phyloP scores from a whole-genome alignment of 1,139 yeast genomes.

The Lodderomyces metapsilosis region DNA sequence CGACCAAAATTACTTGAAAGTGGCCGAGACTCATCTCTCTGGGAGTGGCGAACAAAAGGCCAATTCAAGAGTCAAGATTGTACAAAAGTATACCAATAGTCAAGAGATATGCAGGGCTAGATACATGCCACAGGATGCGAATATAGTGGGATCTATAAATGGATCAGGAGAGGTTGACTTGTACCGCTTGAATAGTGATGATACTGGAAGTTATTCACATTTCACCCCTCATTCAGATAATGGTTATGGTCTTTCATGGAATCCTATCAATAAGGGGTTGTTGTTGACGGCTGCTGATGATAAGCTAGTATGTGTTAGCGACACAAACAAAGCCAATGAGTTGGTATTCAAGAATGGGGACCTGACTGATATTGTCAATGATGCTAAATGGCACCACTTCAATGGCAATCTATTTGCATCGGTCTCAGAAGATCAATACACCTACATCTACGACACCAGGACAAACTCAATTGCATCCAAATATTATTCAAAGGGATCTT shows the following conservation, averaged over 20 bases:
- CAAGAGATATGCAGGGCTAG: slow-evolving; percentile 82
- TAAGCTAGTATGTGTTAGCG: slow-evolving; percentile 47
- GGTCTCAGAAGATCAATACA: slow-evolving; percentile 63
- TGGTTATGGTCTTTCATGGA: slow-evolving; percentile 77
- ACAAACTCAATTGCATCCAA: slow-evolving; percentile 24
- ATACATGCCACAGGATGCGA: slow-evolving; percentile 71
- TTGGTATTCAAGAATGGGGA: slow-evolving; percentile 9
- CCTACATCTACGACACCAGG: slow-evolving; percentile 46
- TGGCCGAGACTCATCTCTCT: slow-evolving; percentile 76
- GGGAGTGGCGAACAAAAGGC: slow-evolving; percentile 24
- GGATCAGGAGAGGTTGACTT: slow-evolving; percentile 72
- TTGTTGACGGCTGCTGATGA: slow-evolving; percentile 67
- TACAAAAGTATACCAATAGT: slow-evolving; percentile 51
- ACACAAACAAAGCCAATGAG: slow-evolving; percentile 13
- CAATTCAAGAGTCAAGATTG: slow-evolving; percentile 56
- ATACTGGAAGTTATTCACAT: slow-evolving; percentile 21
- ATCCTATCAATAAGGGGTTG: slow-evolving; percentile 42
- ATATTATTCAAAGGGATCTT: slow-evolving; percentile 32
- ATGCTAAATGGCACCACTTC: slow-evolving; percentile 66
- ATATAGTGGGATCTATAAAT: slow-evolving; percentile 70
- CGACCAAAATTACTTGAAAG: slow-evolving; percentile 72
- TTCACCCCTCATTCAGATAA: slow-evolving; percentile 59
- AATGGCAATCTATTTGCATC: slow-evolving; percentile 57
- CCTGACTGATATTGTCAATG: slow-evolving; percentile 66
- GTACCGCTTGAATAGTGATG: slow-evolving; percentile 47